phyloP scores from a whole-genome alignment of 2,329 filamentous ascomycete genomes.

The Arthrocladium fulminans region DNA sequence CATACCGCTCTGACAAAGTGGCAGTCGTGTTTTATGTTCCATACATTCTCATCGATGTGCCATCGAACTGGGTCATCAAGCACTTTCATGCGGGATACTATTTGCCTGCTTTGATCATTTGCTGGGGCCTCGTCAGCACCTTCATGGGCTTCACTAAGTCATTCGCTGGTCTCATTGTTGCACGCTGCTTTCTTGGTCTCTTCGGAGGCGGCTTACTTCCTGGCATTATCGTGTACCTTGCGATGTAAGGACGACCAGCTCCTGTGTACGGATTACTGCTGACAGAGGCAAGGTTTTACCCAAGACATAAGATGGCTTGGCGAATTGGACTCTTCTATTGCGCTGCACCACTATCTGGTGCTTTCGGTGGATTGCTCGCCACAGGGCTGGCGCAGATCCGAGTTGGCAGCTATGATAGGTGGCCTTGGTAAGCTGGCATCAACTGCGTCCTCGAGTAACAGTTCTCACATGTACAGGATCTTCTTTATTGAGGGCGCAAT shows the following conservation, averaged over 20 bases:
- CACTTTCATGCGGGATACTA: conserved; percentile 12
- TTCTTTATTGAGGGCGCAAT: conserved; percentile 58
- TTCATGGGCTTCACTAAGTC: conserved; percentile 12
- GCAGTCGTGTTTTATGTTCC: conserved; percentile 13
- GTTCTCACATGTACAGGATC: conserved; percentile 36
- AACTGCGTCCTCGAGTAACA: neutral
- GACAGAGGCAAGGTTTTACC: conserved; percentile 40
- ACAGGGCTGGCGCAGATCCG: conserved; percentile 43
- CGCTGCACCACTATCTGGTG: conserved; percentile 55
- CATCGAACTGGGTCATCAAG: conserved; percentile 12
- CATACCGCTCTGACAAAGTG: neutral
- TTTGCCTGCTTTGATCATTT: conserved; percentile 10
- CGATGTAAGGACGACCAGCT: conserved; percentile 27
- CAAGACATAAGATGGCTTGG: conserved; percentile 50
- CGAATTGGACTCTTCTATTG: conserved; percentile 62
- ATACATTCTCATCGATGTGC: conserved; percentile 15
- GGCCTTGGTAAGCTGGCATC: conserved; percentile 46
- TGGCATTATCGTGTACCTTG: conserved; percentile 60
- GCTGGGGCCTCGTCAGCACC: conserved; percentile 12
- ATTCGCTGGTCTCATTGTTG: conserved; percentile 49
- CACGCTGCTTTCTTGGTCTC: conserved; percentile 53
- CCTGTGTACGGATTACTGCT: neutral
- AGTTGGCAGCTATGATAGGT: conserved; percentile 21
- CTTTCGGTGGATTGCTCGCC: conserved; percentile 45
- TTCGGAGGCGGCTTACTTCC: conserved; percentile 58